Conservation (phyloP, 2,329 filamentous ascomycete species). For the Madurella fahalii region DNA sequence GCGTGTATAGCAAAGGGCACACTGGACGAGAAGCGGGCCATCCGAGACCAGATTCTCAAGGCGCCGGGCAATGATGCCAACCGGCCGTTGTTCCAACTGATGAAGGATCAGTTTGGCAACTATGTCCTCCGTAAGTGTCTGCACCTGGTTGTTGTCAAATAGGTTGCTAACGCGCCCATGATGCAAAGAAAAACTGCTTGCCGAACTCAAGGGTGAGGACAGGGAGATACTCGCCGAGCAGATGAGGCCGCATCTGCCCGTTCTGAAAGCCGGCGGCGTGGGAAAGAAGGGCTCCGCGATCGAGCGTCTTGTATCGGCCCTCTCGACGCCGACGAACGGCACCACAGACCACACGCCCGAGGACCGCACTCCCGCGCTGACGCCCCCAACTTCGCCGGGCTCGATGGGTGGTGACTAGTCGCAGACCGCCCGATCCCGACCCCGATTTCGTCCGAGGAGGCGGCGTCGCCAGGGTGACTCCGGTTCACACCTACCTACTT, state of each 20-base stretch:
- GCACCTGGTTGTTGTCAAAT: not conserved
- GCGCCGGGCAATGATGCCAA: conserved; percentile 60
- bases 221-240: conserved; percentile 57
- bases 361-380: conserved; percentile 27
- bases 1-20: conserved; percentile 76
- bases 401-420: conserved; percentile 48
- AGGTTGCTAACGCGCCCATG: conserved; percentile 23
- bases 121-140: conserved; percentile 85
- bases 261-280: conserved; percentile 54
- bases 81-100: conserved; percentile 68
- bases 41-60: conserved; percentile 58
- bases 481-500: no score
- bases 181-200: conserved; percentile 70
- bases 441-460: no score
- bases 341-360: conserved; percentile 2
- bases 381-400: conserved; percentile 33
- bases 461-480: no score
- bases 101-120: conserved; percentile 90
- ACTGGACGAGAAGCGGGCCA: conserved; percentile 62
- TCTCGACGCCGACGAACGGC: conserved; percentile 15
- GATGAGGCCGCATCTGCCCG: conserved; percentile 58
- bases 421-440: no score
- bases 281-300: conserved; percentile 64
- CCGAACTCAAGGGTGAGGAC: conserved; percentile 56
- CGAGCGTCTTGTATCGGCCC: conserved; percentile 48